Conservation (phyloP, 257 asterid genomes). For the Penstemon newberryi region DNA sequence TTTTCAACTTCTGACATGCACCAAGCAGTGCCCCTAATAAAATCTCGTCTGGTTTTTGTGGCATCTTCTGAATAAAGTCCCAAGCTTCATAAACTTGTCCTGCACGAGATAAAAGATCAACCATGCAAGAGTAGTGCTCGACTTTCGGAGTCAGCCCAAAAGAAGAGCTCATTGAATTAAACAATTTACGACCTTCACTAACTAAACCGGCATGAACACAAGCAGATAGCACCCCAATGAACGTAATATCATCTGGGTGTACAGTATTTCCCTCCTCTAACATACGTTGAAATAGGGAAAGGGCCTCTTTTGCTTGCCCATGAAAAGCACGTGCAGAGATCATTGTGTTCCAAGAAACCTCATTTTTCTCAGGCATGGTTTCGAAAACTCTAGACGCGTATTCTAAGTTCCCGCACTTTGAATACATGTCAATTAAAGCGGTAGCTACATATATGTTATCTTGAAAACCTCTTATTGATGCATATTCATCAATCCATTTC, state of each 20-base stretch:
- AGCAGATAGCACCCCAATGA: slow-evolving; percentile 77
- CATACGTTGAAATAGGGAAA: slow-evolving; percentile 69
- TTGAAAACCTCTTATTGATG: slow-evolving; percentile 48
- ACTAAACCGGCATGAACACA: slow-evolving; percentile 91
- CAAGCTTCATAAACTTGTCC: slow-evolving; percentile 82
- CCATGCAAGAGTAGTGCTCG: slow-evolving; percentile 91
- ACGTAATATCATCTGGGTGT: slow-evolving; percentile 69
- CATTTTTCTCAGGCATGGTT: slow-evolving; percentile 60
- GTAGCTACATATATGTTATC: slow-evolving; percentile 66
- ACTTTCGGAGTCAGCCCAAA: slow-evolving; percentile 71
- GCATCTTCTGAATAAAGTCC: slow-evolving; percentile 85
- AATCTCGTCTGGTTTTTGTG: slow-evolving; percentile 76
- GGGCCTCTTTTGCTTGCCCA: slow-evolving; percentile 70
- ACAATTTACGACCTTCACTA: slow-evolving; percentile 59
- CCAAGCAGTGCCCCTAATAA: slow-evolving; percentile 72
- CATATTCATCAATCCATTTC: slow-evolving; percentile 62
- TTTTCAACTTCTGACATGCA: slow-evolving; percentile 77
- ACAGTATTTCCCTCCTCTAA: slow-evolving; percentile 35
- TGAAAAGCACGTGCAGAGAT: slow-evolving; percentile 84
- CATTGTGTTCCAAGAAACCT: slow-evolving; percentile 92
- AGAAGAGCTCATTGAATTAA: slow-evolving; percentile 60
- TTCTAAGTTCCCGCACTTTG: slow-evolving; percentile 81
- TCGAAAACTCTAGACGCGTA: slow-evolving; percentile 64
- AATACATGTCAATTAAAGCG: slow-evolving; percentile 85
- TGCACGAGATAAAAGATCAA: slow-evolving; percentile 86